Evolutionary conservation across 1,284 basidiomycete genomes (phyloP).

Genomic region (Tilletiopsis washingtonensis): DNA sequence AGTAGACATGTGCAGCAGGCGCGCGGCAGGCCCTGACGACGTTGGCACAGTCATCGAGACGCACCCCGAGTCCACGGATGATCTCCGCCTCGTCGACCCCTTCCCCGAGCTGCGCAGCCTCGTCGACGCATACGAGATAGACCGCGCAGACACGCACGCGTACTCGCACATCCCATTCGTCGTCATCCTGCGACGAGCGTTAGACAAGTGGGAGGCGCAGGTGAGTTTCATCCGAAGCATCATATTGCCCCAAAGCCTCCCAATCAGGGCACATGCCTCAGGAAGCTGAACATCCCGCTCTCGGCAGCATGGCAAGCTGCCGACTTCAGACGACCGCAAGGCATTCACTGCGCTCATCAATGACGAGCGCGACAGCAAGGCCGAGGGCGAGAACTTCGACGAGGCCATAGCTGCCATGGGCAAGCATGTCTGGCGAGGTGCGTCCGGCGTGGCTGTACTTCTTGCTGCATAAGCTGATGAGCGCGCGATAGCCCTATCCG

Average conservation of each 20-base stretch:
- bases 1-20: not conserved
- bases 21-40: no score
- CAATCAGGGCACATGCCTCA: no score
- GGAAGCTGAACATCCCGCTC: no score
- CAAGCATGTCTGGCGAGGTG: constrained; percentile 41
- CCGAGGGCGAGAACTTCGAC: constrained; percentile 93
- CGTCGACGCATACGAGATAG: constrained; percentile 20
- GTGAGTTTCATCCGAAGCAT: constrained; percentile 50
- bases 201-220: constrained; percentile 68
- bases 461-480: constrained; percentile 5
- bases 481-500: not conserved
- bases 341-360: constrained; percentile 64
- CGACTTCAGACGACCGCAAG: constrained; percentile 61
- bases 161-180: constrained; percentile 40
- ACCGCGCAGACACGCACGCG: constrained; percentile 27
- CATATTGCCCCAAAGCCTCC: constrained; percentile 7
- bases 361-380: constrained; percentile 58
- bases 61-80: constrained; percentile 64
- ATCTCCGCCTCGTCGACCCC: constrained; percentile 73
- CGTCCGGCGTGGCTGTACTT: no score
- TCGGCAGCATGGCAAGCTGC: constrained; percentile 62
- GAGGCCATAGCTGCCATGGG: constrained; percentile 37
- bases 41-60: constrained; percentile 85
- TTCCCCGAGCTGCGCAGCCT: constrained; percentile 58
- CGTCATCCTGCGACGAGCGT: constrained; percentile 57